Evolutionary conservation across 805 yeast species (phyloP), one percentile per base, ranked within the genome.

Genomic region (Candida germanica): DNA sequence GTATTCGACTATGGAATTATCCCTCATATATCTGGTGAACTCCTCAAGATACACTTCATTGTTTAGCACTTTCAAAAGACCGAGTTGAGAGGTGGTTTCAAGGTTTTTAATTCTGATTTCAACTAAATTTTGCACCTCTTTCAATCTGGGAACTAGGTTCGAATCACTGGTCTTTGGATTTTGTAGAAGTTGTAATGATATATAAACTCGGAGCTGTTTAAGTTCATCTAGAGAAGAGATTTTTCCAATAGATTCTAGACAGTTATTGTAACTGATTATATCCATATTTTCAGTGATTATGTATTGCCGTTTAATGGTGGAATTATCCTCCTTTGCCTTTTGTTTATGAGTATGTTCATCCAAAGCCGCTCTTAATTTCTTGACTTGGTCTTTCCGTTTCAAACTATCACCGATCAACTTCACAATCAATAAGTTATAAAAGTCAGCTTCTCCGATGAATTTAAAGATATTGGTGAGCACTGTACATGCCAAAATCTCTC

Each of bases 331-430:
- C 2, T 26, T 10, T 10, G 8, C 25, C 14, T 20, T 21, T 23
- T 36, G 26, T 5, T 35, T 33, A 20, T 35, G 36, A 1, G 83
- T 69, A 49, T 87, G 93, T 42, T 77, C 73, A 43, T 80, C 82
- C 23, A 88, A 61, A 1, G 86, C 84, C 15, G 73, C 77, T 42
- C 95, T 62, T 15, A 89, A 69, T 44, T 79, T 74, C 40, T 80
- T 75, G 1, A 88, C 94, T 49, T 85, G 87, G 24, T 74, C 74
- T 37, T 88, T 65, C 49, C 87, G 94, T 43, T 79, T 79, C 52
- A 89, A 64, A 9, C 83, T 73, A 20, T 71, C 72, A 3, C 87
- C 80, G 1, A 84, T 74, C 2, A 73, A 54, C 34, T 73, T 72
- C 7, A 79, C 79, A 11, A 87, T 67, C 26, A 69, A 50, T 37